Percentiles rank a stretch among this genome's conserved stretches.
These are phyloP conservation scores for Penicillium aurantiogriseum DNA, from an alignment of 2,329 filamentous ascomycete species.

Conservation along the genomic window DNA sequence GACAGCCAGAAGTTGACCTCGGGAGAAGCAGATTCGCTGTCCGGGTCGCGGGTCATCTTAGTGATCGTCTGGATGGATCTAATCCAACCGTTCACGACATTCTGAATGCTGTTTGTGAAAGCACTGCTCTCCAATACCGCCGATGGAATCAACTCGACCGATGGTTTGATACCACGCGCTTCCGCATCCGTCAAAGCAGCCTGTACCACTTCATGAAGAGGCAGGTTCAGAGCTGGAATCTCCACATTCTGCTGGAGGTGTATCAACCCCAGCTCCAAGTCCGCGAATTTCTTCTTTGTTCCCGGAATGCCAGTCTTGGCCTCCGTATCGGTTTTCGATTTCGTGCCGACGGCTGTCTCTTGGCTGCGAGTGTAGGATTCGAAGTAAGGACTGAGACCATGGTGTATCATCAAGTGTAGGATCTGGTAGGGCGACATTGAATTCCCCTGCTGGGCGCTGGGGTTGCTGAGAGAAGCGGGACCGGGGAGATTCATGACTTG, in stretches of 20 bases:
- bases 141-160: conserved; percentile 73
- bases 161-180: conserved; percentile 64
- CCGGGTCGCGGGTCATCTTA: conserved; percentile 82
- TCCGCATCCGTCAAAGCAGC: conserved; percentile 76
- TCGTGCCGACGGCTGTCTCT: conserved; percentile 62
- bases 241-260: conserved; percentile 98
- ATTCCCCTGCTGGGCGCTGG: conserved; percentile 67
- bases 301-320: conserved; percentile 92
- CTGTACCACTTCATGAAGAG: conserved; percentile 86
- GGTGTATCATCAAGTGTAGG: conserved; percentile 86
- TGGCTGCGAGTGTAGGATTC: conserved; percentile 90
- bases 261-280: conserved; percentile 83
- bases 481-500: conserved; percentile 91
- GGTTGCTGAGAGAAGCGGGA: conserved; percentile 66
- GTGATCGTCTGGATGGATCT: conserved; percentile 97
- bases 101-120: conserved; percentile 90
- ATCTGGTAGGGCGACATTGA: conserved; percentile 84
- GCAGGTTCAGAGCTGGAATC: conserved; percentile 85
- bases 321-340: conserved; percentile 79
- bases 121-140: conserved; percentile 80
- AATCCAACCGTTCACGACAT: conserved; percentile 96
- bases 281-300: conserved; percentile 95
- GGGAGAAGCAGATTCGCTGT: conserved; percentile 79
- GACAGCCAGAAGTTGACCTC: conserved; percentile 99
- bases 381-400: conserved; percentile 91